Evolutionary conservation across 2,329 filamentous ascomycete genomes (phyloP).

Genomic region (Ceratocystis cacaofunesta): DNA sequence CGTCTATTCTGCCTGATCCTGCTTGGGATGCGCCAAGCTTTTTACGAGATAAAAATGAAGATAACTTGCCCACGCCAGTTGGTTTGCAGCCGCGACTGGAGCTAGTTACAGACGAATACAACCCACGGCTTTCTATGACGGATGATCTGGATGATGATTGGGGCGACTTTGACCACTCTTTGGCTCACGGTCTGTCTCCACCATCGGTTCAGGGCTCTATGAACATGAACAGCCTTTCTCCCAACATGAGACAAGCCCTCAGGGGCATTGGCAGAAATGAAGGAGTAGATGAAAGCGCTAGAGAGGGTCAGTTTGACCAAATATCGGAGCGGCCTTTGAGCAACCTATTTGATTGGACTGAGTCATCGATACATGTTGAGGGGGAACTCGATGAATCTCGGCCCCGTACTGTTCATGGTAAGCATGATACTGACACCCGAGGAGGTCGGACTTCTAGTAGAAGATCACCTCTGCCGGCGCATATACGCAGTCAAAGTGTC

Average conservation of each 20-base stretch:
- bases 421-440: slow-evolving; percentile 55
- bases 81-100: slow-evolving; percentile 11
- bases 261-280: slow-evolving; percentile 36
- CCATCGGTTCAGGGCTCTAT: slow-evolving; percentile 36
- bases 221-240: slow-evolving; percentile 38
- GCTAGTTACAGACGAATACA: slow-evolving; percentile 9
- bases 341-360: slow-evolving; percentile 67
- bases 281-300: slow-evolving; percentile 18
- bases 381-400: slow-evolving; percentile 43
- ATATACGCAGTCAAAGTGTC: slow-evolving; percentile 69
- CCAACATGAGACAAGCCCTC: slow-evolving; percentile 39
- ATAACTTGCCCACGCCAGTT: slow-evolving; percentile 32
- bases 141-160: slow-evolving; percentile 52
- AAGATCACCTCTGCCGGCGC: slow-evolving; percentile 51
- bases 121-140: slow-evolving; percentile 37
- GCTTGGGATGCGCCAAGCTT: slow-evolving; percentile 17
- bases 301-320: slow-evolving; percentile 12
- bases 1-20: slow-evolving; percentile 15
- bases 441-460: slow-evolving; percentile 54
- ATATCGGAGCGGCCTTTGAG: slow-evolving; percentile 40
- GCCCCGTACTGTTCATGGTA: slow-evolving; percentile 61
- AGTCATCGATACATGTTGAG: slow-evolving; percentile 48
- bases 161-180: slow-evolving; percentile 39
- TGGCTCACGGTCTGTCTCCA: slow-evolving; percentile 43
- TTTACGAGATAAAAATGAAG: slow-evolving; percentile 44